These are phyloP conservation scores for Hsuehochloa calcarea DNA, from an alignment of 176 grass and related monocot species.

Conservation along the genomic window DNA sequence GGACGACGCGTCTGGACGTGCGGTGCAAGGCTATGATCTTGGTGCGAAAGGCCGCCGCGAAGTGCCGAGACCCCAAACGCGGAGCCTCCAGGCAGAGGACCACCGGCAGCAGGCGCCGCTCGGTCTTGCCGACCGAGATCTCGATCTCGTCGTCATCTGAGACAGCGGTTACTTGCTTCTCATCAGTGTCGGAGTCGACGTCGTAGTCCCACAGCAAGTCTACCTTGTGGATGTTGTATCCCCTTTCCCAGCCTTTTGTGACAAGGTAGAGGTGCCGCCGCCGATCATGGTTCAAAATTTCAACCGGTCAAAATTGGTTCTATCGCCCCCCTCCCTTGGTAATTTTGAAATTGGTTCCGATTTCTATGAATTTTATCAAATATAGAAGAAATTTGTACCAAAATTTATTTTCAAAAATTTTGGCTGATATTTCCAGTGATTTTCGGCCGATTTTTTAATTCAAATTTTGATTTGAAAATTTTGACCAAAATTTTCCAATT, in stretches of 20 bases:
- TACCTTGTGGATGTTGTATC: not conserved
- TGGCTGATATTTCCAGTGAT: too few species aligned
- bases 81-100: not conserved
- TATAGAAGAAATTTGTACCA: too few species aligned
- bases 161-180: not conserved
- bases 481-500: too few species aligned
- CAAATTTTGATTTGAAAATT: too few species aligned
- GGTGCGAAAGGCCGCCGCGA: not conserved
- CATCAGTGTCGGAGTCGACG: not conserved
- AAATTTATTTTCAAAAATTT: too few species aligned
- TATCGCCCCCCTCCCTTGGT: too few species aligned
- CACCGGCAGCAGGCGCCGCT: not conserved
- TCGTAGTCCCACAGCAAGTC: not conserved
- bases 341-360: too few species aligned
- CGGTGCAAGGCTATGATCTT: not conserved
- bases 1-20: too few species aligned
- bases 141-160: not conserved
- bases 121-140: not conserved
- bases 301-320: too few species aligned
- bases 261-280: slow-evolving; percentile 1
- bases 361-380: too few species aligned
- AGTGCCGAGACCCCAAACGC: not conserved
- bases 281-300: too few species aligned
- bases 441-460: too few species aligned
- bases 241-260: not conserved